Conservation (phyloP, 805 yeast species). For the Candida schatavii region DNA sequence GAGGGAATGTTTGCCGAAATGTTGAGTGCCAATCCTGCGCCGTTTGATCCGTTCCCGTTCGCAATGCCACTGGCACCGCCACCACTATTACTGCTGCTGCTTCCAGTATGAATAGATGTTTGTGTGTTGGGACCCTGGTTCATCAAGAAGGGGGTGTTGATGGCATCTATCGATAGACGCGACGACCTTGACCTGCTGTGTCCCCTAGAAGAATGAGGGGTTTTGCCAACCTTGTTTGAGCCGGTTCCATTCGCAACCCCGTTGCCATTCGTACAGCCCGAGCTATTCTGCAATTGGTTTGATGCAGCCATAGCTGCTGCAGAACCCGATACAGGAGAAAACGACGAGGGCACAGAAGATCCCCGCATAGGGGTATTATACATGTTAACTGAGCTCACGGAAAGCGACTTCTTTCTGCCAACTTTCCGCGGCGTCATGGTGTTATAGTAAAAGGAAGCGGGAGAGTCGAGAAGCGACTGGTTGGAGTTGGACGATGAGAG, state of each 20-base stretch:
- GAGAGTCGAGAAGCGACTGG: conserved; percentile 33
- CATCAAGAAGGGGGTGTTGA: conserved; percentile 14
- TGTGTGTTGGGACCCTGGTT: conserved; percentile 8
- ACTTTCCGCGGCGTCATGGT: conserved; percentile 33
- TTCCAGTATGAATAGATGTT: neutral
- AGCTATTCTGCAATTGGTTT: conserved; percentile 1
- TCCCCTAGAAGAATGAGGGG: conserved; percentile 31
- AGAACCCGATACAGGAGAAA: conserved; percentile 1
- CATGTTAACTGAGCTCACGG: conserved; percentile 25
- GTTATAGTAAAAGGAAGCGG: conserved; percentile 21
- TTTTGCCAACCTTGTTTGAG: conserved; percentile 30
- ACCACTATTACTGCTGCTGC: neutral
- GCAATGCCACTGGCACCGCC: neutral
- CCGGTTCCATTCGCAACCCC: conserved; percentile 6
- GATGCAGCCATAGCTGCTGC: conserved; percentile 5
- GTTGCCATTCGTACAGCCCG: conserved; percentile 4
- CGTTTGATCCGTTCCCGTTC: neutral
- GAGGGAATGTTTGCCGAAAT: conserved; percentile 4
- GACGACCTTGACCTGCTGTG: conserved; percentile 41
- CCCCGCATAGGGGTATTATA: conserved; percentile 36
- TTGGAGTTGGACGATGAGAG: conserved; percentile 33
- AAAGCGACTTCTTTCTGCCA: conserved; percentile 32
- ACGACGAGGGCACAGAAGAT: conserved; percentile 2
- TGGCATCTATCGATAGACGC: conserved; percentile 35
- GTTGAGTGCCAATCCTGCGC: conserved; percentile 4